Conservation (phyloP, 2,329 filamentous ascomycete genomes). For the Monilinia fructicola region DNA sequence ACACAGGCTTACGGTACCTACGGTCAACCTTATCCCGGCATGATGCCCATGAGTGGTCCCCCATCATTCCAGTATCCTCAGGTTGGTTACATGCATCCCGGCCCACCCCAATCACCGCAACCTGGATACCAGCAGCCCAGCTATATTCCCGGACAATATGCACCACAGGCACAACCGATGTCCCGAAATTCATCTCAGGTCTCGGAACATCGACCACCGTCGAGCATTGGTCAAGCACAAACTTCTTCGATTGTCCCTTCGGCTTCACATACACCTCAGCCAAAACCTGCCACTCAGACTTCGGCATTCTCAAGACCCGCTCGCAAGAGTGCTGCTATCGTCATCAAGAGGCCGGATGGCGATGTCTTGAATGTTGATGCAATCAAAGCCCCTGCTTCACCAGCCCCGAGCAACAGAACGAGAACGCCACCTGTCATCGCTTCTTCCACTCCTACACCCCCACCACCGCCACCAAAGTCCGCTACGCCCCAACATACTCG, state of each 20-base stretch:
- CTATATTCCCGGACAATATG: conserved; percentile 42
- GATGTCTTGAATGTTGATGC: conserved; percentile 71
- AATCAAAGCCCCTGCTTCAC: conserved; percentile 63
- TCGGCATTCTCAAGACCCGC: conserved; percentile 37
- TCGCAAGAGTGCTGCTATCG: conserved; percentile 69
- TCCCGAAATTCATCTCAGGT: conserved; percentile 81
- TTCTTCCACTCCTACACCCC: conserved; percentile 68
- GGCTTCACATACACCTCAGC: conserved; percentile 53
- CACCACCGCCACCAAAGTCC: conserved; percentile 78
- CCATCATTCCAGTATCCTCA: conserved; percentile 46
- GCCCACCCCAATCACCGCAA: conserved; percentile 47
- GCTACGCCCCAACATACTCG: conserved; percentile 66
- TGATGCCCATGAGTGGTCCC: conserved; percentile 43
- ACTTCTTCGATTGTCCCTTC: conserved; percentile 39
- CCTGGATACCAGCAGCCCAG: conserved; percentile 48
- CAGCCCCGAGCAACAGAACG: conserved; percentile 53
- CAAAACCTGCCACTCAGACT: conserved; percentile 47
- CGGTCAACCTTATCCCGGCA: conserved; percentile 50
- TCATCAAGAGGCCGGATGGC: conserved; percentile 81
- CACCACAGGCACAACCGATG: conserved; percentile 63
- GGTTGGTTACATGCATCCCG: conserved; percentile 51
- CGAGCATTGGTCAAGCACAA: conserved; percentile 41
- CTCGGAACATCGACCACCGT: conserved; percentile 59
- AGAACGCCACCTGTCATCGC: conserved; percentile 64
- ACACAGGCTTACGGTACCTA: conserved; percentile 57